These are phyloP conservation scores for Tetrahymena malaccensis DNA, from an alignment of 73 alveolate genomes.

Conservation along the genomic window DNA sequence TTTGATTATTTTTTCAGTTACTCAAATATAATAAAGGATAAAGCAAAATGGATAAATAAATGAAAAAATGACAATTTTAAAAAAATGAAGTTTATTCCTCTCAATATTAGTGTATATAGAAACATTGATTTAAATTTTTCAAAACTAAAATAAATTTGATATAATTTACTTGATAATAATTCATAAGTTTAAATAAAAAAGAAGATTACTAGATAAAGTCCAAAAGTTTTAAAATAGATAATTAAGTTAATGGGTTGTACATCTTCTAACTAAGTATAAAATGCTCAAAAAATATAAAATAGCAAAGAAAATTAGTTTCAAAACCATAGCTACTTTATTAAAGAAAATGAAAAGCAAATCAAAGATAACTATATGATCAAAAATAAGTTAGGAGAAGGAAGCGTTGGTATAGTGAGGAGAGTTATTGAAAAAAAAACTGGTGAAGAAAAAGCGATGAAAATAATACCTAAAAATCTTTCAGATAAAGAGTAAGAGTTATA, in stretches of 20 bases:
- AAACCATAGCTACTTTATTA: neutral
- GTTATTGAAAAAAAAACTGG: constrained; percentile 33
- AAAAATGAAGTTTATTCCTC: too few species aligned
- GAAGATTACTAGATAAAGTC: too few species aligned
- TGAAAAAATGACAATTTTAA: too few species aligned
- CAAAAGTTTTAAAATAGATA: neutral
- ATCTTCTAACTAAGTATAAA: neutral
- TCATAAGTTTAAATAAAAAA: too few species aligned
- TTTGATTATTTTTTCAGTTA: too few species aligned
- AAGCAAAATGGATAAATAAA: too few species aligned
- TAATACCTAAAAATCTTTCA: neutral
- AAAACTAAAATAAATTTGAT: too few species aligned
- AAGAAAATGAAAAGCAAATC: constrained; percentile 6
- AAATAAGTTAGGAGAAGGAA: constrained; percentile 55
- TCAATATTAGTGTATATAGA: too few species aligned
- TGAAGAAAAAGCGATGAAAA: constrained; percentile 44
- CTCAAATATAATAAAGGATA: too few species aligned
- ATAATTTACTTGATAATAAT: too few species aligned
- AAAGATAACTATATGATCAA: constrained; percentile 45
- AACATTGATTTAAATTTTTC: too few species aligned
- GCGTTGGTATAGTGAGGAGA: constrained; percentile 53
- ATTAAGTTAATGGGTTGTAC: neutral
- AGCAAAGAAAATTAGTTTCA: neutral
- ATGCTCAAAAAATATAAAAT: neutral
- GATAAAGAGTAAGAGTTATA: neutral